A percentile compares a stretch with the other conserved stretches of the same genome.
Evolutionary conservation across 805 yeast species (phyloP).

Genomic region (Barnettozyma sucrosica): DNA sequence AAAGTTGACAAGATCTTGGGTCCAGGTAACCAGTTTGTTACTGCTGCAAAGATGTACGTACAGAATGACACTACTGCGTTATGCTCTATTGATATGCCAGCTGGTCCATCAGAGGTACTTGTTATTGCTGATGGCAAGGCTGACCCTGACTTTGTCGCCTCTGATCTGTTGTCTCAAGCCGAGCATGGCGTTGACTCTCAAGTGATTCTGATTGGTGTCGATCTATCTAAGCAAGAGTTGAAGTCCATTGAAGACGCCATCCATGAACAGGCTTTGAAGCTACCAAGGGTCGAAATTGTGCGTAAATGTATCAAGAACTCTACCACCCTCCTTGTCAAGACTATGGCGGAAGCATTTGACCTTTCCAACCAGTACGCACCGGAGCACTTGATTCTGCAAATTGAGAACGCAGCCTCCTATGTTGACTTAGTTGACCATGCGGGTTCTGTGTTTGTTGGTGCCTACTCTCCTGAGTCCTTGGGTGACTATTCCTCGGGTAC

Average conservation of each 20-base stretch:
- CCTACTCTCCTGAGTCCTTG: slow-evolving; percentile 94
- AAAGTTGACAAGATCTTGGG: slow-evolving; percentile 97
- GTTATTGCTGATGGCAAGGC: slow-evolving; percentile 88
- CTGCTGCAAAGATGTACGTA: slow-evolving; percentile 98
- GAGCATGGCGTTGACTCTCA: slow-evolving; percentile 99
- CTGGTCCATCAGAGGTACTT: slow-evolving; percentile 97
- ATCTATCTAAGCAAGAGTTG: slow-evolving; percentile 53
- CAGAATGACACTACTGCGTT: slow-evolving; percentile 93
- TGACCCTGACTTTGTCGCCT: slow-evolving; percentile 95
- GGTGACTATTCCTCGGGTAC: slow-evolving; percentile 99
- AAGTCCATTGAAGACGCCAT: slow-evolving; percentile 75
- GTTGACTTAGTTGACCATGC: slow-evolving; percentile 82
- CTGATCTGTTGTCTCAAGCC: slow-evolving; percentile 93
- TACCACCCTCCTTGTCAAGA: slow-evolving; percentile 62
- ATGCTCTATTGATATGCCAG: slow-evolving; percentile 98
- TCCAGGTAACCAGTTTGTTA: slow-evolving; percentile 98
- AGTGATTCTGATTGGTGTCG: slow-evolving; percentile 85
- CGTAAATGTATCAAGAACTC: slow-evolving; percentile 92
- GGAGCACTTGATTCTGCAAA: slow-evolving; percentile 92
- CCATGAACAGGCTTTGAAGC: slow-evolving; percentile 69
- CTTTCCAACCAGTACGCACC: slow-evolving; percentile 93
- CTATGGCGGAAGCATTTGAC: slow-evolving; percentile 75
- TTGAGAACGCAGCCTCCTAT: slow-evolving; percentile 67
- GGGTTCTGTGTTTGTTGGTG: slow-evolving; percentile 95
- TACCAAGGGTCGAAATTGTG: slow-evolving; percentile 92